Conservation (phyloP, 1,284 basidiomycete species). For the Moniliophthora roreri region DNA sequence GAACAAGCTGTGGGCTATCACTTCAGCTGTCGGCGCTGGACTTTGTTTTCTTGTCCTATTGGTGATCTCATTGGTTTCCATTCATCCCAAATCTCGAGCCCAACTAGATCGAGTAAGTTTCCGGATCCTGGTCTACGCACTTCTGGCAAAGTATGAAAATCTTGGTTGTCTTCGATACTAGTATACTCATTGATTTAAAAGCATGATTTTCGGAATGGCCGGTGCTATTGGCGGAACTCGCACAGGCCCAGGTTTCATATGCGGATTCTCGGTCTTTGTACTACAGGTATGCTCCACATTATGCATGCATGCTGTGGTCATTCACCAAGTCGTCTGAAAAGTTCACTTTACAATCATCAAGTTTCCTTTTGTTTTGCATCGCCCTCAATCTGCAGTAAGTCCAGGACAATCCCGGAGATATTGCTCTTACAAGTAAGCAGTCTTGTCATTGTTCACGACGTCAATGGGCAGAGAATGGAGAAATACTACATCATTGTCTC, state of each 20-base stretch:
- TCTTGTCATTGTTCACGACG: slow-evolving; percentile 20
- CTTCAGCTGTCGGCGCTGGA: slow-evolving; percentile 21
- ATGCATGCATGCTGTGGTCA: neutral
- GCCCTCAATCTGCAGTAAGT: slow-evolving; percentile 23
- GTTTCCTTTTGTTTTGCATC: slow-evolving; percentile 20
- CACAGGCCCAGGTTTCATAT: slow-evolving; percentile 15
- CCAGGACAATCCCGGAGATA: neutral
- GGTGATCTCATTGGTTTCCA: slow-evolving; percentile 16
- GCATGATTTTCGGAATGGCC: slow-evolving; percentile 20
- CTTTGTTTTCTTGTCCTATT: slow-evolving; percentile 20
- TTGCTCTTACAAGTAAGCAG: slow-evolving; percentile 4
- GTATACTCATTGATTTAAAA: slow-evolving; percentile 3
- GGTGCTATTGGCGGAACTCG: slow-evolving; percentile 19
- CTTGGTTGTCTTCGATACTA: neutral
- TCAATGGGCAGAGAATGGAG: slow-evolving; percentile 22
- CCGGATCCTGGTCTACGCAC: slow-evolving; percentile 18
- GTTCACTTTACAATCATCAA: slow-evolving; percentile 20
- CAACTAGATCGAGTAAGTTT: slow-evolving; percentile 23
- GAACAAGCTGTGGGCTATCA: slow-evolving; percentile 19
- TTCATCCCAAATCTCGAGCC: slow-evolving; percentile 16
- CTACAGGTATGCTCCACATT: slow-evolving; percentile 15
- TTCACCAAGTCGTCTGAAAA: neutral
- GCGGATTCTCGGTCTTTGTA: slow-evolving; percentile 20
- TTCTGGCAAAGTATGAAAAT: slow-evolving; percentile 18
- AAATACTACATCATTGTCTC: slow-evolving; percentile 21